These are phyloP conservation scores for Bruguiera gymnorhiza DNA, from an alignment of 345 rosid species.

Conservation along the genomic window DNA sequence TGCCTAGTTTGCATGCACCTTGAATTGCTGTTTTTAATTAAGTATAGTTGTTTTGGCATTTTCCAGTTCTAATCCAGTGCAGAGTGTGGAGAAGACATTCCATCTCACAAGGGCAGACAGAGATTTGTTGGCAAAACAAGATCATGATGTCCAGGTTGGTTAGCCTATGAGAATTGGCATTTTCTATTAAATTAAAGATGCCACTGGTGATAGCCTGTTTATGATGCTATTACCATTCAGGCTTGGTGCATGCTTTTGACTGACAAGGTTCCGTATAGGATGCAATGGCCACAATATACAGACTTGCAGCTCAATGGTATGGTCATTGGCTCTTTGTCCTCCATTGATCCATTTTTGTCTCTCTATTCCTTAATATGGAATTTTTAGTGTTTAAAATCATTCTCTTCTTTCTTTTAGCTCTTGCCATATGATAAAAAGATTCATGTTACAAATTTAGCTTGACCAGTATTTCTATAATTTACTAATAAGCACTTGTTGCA, in stretches of 20 bases:
- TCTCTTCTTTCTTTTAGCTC: not conserved
- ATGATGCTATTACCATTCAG: slow-evolving; percentile 10
- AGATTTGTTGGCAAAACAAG: slow-evolving; percentile 20
- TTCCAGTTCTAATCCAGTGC: slow-evolving; percentile 25
- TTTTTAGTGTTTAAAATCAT: not conserved
- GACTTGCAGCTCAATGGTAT: slow-evolving; percentile 32
- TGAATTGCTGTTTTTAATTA: not conserved
- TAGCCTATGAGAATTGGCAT: not conserved
- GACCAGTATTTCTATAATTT: too few relatives aligned
- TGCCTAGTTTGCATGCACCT: not conserved
- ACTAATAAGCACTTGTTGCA: too few relatives aligned
- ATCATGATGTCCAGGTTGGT: slow-evolving; percentile 36
- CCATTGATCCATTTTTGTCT: not conserved
- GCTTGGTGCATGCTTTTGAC: slow-evolving; percentile 40
- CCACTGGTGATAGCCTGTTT: not conserved
- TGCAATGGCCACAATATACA: slow-evolving; percentile 33
- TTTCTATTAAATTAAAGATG: not conserved
- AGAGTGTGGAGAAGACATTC: slow-evolving; percentile 28
- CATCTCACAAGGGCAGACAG: slow-evolving; percentile 19
- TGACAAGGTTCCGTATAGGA: slow-evolving; percentile 31
- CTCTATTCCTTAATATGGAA: not conserved
- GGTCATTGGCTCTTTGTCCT: slow-evolving; percentile 1
- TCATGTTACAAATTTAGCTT: too few relatives aligned
- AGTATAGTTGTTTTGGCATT: slow-evolving; percentile 3
- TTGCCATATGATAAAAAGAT: not conserved